A percentile compares a stretch with the other conserved stretches of the same genome.
Evolutionary conservation across 2,329 filamentous ascomycete genomes (phyloP).

Genomic region (Akanthomyces uredinophilus): DNA sequence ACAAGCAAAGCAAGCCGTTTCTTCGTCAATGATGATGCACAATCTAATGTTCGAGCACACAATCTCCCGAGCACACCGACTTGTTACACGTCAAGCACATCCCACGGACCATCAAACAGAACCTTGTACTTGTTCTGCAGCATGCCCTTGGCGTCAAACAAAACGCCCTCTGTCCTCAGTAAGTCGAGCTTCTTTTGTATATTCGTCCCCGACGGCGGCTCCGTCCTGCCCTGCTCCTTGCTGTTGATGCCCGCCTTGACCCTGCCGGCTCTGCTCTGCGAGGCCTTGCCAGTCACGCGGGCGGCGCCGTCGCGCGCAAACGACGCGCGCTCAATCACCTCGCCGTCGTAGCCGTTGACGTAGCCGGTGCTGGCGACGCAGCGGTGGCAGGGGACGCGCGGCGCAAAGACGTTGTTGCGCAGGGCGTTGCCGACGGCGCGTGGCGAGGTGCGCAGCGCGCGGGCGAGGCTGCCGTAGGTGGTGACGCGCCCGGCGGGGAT

Average conservation of each 20-base stretch:
- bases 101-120: slow-evolving; percentile 13
- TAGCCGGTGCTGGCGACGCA: slow-evolving; percentile 14
- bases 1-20: neutral
- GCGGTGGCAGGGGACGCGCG: slow-evolving; percentile 15
- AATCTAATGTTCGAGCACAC: neutral
- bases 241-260: slow-evolving; percentile 1
- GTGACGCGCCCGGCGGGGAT: slow-evolving; percentile 14
- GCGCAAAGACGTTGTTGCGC: slow-evolving; percentile 14
- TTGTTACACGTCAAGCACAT: neutral
- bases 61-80: neutral
- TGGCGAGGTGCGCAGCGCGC: slow-evolving; percentile 12
- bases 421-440: slow-evolving; percentile 17
- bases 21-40: neutral
- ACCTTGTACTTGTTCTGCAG: slow-evolving; percentile 10
- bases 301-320: neutral
- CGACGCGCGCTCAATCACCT: slow-evolving; percentile 1
- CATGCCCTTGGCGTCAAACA: slow-evolving; percentile 13
- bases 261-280: slow-evolving; percentile 12
- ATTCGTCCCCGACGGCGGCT: slow-evolving; percentile 14
- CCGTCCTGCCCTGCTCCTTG: neutral
- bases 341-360: slow-evolving; percentile 16
- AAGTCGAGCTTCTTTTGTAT: slow-evolving; percentile 11
- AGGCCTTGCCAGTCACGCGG: neutral
- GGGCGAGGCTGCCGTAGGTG: slow-evolving; percentile 13
- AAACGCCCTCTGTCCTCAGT: slow-evolving; percentile 7